Evolutionary conservation across 2,329 filamentous ascomycete species (phyloP).

Genomic region (Botryosphaeria dothidea): DNA sequence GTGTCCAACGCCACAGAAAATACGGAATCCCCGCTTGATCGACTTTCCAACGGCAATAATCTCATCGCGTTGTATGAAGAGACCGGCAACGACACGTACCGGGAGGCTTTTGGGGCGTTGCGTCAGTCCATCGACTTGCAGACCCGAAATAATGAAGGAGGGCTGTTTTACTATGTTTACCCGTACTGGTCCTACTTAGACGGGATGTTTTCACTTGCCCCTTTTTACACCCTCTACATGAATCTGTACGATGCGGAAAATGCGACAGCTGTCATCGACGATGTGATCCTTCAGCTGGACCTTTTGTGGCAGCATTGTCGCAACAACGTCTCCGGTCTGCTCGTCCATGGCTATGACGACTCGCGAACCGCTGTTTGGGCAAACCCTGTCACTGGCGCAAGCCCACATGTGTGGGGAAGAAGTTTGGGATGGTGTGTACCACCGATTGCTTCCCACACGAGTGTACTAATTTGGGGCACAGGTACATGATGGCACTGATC

Average conservation of each 20-base stretch:
- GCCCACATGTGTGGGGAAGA: conserved; percentile 39
- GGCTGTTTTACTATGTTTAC: conserved; percentile 52
- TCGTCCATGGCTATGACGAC: conserved; percentile 38
- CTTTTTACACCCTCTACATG: conserved; percentile 42
- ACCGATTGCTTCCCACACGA: too few species aligned
- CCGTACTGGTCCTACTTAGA: conserved; percentile 48
- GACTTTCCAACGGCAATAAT: conserved; percentile 56
- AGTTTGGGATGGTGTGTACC: conserved; percentile 34
- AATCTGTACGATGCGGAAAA: conserved; percentile 39
- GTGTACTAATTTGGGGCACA: too few species aligned
- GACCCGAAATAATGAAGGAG: conserved; percentile 52
- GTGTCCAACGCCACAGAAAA: conserved; percentile 33
- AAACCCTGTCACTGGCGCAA: conserved; percentile 35
- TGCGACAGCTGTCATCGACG: conserved; percentile 42
- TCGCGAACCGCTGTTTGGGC: conserved; percentile 38
- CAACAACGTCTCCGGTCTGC: conserved; percentile 33
- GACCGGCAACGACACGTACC: conserved; percentile 51
- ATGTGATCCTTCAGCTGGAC: conserved; percentile 40
- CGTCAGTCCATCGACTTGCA: conserved; percentile 50
- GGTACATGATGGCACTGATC: conserved; percentile 41
- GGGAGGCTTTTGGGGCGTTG: conserved; percentile 49
- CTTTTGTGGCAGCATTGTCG: conserved; percentile 37
- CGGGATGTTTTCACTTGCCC: conserved; percentile 48
- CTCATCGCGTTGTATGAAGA: conserved; percentile 50
- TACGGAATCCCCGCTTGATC: conserved; percentile 30